phyloP scores from a whole-genome alignment of 306 rosid species.

The Senna siamea region DNA sequence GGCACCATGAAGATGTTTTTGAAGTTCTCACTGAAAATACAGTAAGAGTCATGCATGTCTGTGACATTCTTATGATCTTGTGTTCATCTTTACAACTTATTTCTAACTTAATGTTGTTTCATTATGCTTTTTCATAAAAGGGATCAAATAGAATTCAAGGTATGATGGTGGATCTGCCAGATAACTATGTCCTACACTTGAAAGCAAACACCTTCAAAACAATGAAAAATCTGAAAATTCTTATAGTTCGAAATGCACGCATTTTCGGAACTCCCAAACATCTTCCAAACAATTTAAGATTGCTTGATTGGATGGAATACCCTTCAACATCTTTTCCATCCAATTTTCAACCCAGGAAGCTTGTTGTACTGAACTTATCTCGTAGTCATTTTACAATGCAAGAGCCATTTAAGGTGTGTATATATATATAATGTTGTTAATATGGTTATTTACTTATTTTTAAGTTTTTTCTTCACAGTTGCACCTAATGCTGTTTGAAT shows the following conservation, averaged over 20 bases:
- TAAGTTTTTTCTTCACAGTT: background rate
- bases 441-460: background rate
- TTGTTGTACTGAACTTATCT: constrained; percentile 39
- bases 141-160: constrained; percentile 48
- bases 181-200: constrained; percentile 42
- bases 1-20: constrained; percentile 47
- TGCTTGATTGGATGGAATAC: constrained; percentile 53
- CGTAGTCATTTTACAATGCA: constrained; percentile 28
- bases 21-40: constrained; percentile 41
- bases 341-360: constrained; percentile 43
- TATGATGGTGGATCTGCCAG: constrained; percentile 47
- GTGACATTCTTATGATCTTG: background rate
- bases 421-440: background rate
- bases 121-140: constrained; percentile 16
- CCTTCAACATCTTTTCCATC: constrained; percentile 50
- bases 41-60: constrained; percentile 22
- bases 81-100: background rate
- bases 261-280: constrained; percentile 43
- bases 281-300: constrained; percentile 53
- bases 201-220: constrained; percentile 36
- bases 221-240: constrained; percentile 45
- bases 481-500: background rate
- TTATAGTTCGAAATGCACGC: constrained; percentile 41
- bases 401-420: constrained; percentile 42
- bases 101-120: background rate